Evolutionary conservation across 1,284 basidiomycete genomes (phyloP), one percentile per base, ranked within the genome.

Genomic region (Cystobasidium slooffiae): DNA sequence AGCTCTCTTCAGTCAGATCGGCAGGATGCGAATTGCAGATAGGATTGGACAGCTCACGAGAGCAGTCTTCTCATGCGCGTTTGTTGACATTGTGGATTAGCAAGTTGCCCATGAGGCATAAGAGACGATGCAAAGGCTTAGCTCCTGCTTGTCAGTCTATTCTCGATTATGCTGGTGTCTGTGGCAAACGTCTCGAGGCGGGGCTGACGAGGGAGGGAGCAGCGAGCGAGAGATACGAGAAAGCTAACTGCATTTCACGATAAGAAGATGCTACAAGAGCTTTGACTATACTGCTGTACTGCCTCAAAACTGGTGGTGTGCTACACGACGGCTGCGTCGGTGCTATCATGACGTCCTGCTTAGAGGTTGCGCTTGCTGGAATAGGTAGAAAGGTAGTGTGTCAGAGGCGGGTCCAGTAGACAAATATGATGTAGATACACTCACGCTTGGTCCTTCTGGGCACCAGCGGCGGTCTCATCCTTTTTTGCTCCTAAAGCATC

Each of bases 361-460:
- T 72, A 72, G 69, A 72, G 52, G 55, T 55, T 72, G 37, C 53
- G 58, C 69, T 72, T 72, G 47, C 56, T 59, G 43, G 46, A 22
- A 46, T n/a, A n/a, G 31, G 67, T 4, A n/a, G 47, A 18, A n/a
- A 31, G 41, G 16, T 20, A 37, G 65, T 2, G 6, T 6, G 16
- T 41, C 22, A 31, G 14, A 14, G 43, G 24, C 16, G 7, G 55
- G 12, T 20, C 24, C 10, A 22, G 12, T 37, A 3, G 24, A 1
- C 6, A 62, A 52, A 14, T 22, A 31, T 20, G 31, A 31, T 41
- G n/a, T 6, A 6, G 3, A 41, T 16, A 31, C 16, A 24, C 66
- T 43, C n/a, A 68, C 66, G 64, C 66, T 12, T 68, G 22, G 10
- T 58, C 70, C 70, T 73, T 73, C 70, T 73, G 62, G 31, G 70